These are phyloP conservation scores for Candida awuae DNA, from an alignment of 805 yeast species.

Conservation along the genomic window DNA sequence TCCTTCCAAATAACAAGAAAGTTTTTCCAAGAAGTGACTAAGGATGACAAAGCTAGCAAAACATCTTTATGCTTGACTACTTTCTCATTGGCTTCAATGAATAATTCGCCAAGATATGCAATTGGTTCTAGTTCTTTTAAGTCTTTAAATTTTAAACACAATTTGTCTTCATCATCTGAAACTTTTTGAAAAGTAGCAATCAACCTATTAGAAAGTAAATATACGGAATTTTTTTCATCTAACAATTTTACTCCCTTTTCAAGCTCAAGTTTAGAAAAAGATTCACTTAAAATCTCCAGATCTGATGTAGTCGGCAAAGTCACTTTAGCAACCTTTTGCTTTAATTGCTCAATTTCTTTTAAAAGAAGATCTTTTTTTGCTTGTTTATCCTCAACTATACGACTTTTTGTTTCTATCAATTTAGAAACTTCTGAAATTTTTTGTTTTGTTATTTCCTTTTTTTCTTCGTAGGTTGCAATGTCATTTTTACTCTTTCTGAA, in stretches of 20 bases:
- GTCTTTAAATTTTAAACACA: too few relatives aligned
- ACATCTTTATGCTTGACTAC: neutral
- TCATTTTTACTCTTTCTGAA: slow-evolving; percentile 3
- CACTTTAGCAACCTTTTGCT: neutral
- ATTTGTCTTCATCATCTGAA: neutral
- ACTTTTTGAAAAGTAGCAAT: neutral
- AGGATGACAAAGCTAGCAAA: neutral
- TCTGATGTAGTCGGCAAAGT: slow-evolving; percentile 17
- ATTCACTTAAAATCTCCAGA: slow-evolving; percentile 7
- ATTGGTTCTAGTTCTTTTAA: slow-evolving; percentile 5
- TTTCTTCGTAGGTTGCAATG: neutral
- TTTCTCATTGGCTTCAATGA: neutral
- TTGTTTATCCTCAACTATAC: slow-evolving; percentile 1
- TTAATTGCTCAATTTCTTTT: slow-evolving; percentile 6
- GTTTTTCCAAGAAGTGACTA: slow-evolving; percentile 4
- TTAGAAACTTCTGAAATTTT: slow-evolving; percentile 2
- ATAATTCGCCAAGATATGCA: neutral
- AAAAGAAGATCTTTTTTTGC: neutral
- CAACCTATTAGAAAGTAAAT: neutral
- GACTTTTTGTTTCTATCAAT: neutral
- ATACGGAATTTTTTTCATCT: neutral
- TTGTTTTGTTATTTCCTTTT: neutral
- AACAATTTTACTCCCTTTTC: slow-evolving; percentile 11
- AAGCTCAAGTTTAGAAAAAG: slow-evolving; percentile 13
- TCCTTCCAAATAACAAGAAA: slow-evolving; percentile 11